Evolutionary conservation across 495 filamentous ascomycete species (phyloP).

Genomic region (Tuber umbilicatum): DNA sequence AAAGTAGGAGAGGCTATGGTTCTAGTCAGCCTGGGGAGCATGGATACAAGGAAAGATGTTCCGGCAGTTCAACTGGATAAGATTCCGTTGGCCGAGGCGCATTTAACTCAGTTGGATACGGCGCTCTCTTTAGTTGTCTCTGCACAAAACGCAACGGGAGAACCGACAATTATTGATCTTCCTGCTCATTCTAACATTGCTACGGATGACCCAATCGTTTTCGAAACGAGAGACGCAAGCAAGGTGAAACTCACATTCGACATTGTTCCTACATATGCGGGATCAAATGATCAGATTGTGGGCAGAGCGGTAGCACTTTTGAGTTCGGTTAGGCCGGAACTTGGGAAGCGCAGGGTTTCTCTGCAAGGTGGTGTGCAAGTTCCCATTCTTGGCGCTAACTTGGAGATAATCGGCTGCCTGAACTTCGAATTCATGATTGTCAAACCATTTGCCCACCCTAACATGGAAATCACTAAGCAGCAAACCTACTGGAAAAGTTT

Average conservation of each 20-base stretch:
- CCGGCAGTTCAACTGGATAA: constrained; percentile 80
- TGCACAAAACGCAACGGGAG: constrained; percentile 77
- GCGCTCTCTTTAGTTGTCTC: constrained; percentile 86
- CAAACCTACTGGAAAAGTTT: constrained; percentile 94
- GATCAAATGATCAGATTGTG: constrained; percentile 76
- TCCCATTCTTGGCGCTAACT: constrained; percentile 68
- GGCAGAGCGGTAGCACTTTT: constrained; percentile 89
- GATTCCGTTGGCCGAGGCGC: constrained; percentile 77
- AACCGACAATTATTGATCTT: constrained; percentile 81
- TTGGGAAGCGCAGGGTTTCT: constrained; percentile 71
- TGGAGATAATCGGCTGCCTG: constrained; percentile 87
- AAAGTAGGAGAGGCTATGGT: constrained; percentile 74
- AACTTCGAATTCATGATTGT: constrained; percentile 96
- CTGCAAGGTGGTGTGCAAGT: constrained; percentile 90
- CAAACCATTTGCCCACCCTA: constrained; percentile 87
- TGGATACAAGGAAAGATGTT: constrained; percentile 78
- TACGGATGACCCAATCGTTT: constrained; percentile 77
- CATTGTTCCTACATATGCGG: constrained; percentile 93
- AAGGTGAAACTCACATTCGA: constrained; percentile 91
- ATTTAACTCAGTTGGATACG: constrained; percentile 88
- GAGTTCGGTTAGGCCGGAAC: constrained; percentile 68
- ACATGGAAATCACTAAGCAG: constrained; percentile 79
- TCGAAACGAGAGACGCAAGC: constrained; percentile 66
- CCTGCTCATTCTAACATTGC: constrained; percentile 89
- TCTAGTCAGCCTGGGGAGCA: constrained; percentile 83